phyloP scores from a whole-genome alignment of 2,329 filamentous ascomycete species.

The Arthrobotrys conoides region DNA sequence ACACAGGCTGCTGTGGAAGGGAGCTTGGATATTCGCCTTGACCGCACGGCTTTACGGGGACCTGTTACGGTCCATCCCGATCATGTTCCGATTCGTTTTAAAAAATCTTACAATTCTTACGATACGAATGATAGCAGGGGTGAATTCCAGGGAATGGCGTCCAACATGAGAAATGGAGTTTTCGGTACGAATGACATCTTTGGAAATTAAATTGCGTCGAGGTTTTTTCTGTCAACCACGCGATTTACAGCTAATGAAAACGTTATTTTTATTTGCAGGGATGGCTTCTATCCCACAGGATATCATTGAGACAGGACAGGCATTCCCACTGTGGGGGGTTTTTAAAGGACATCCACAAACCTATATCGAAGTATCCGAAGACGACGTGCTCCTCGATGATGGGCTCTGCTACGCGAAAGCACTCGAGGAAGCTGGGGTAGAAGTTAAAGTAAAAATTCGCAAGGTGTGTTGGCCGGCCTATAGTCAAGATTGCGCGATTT shows the following conservation, averaged over 20 bases:
- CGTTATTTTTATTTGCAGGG: conserved; percentile 29
- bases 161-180: conserved; percentile 56
- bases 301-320: conserved; percentile 43
- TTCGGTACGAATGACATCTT: conserved; percentile 53
- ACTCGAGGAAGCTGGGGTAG: conserved; percentile 67
- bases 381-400: conserved; percentile 72
- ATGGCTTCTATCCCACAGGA: conserved; percentile 49
- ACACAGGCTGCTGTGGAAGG: conserved; percentile 50
- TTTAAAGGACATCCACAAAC: conserved; percentile 66
- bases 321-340: conserved; percentile 56
- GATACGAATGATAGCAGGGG: conserved; percentile 48
- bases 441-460: conserved; percentile 68
- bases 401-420: conserved; percentile 70
- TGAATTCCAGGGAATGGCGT: conserved; percentile 53
- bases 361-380: conserved; percentile 71
- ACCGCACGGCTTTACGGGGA: conserved; percentile 41
- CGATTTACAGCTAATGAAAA: conserved; percentile 48
- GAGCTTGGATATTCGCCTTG: conserved; percentile 43
- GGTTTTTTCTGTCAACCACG: conserved; percentile 42
- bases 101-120: conserved; percentile 40
- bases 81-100: conserved; percentile 54
- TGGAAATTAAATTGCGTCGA: conserved; percentile 8
- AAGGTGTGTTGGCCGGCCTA: conserved; percentile 67
- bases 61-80: conserved; percentile 59
- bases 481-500: conserved; percentile 55